Base-by-base conservation (phyloP, 768 basidiomycete genomes). In the Pisolithus marmoratus region DNA sequence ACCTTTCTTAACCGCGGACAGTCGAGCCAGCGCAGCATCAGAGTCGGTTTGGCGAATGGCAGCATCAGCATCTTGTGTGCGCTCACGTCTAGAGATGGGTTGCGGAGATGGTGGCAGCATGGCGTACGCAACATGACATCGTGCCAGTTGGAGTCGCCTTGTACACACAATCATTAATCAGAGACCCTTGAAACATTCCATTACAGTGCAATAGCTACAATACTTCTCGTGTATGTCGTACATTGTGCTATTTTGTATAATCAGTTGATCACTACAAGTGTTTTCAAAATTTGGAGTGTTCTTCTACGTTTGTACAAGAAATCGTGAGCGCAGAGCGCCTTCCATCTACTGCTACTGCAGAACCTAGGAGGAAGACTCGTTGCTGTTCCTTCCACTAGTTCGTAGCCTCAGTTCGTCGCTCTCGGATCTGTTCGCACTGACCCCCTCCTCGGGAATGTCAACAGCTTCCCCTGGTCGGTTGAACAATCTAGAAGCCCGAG, bases 1-100 rank as follows among this genome's bases (percentile, higher is more conserved):
- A n/a, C 79, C 77, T 57, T 85, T 84, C 51, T 79, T 78, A 7
- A 84, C 82, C 15, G 94, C 93, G n/a, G 92, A 96, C 9, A 88
- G 71, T 19, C 90, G 79, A n/a, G 90, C 90, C 3, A 85, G 70
- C 3, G 87, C 82, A 0, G 93, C 92, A 62, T 94, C 92, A 24
- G 76, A 75, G 68, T 95, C 90, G 1, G 92, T 94, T 26, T 79
- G 75, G 42, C 90, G 85, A 49, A 88, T 75, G 22, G 87, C 73
- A 24, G 75, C 72, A 62, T 90, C 87, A 4, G 73, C 53, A 54
- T 85, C 84, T 42, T 52, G 41, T 17, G 48, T 53, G 42, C 50
- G 63, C 45, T 63, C 60, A 34, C 55, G 56, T 49, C 43, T 57
- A 19, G 41, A 22, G 14, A 20, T 34, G 2, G 22, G 23, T 14